These are phyloP conservation scores for Mycena amicta DNA, from an alignment of 768 basidiomycete species.

Conservation along the genomic window DNA sequence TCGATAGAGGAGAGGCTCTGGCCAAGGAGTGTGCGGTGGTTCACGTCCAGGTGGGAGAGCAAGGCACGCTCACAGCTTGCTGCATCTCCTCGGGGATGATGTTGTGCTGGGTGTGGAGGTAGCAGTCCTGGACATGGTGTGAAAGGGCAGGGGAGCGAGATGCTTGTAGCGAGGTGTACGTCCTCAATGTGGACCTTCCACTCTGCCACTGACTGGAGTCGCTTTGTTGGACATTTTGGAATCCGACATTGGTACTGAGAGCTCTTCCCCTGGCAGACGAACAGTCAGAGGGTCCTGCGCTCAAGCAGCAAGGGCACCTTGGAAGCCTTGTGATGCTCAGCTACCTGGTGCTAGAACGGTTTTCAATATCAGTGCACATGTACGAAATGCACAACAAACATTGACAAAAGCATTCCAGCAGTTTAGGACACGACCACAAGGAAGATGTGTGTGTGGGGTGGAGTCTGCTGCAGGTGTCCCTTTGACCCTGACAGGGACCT, in stretches of 20 bases:
- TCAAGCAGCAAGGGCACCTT: not conserved
- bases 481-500: not conserved
- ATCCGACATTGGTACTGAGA: not conserved
- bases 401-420: not conserved
- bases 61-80: not conserved
- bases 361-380: not conserved
- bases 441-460: not conserved
- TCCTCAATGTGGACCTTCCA: not conserved
- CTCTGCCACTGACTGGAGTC: not conserved
- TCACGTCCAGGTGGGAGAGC: not conserved
- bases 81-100: not conserved
- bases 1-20: not conserved
- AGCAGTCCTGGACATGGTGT: not conserved
- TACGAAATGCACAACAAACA: not conserved
- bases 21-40: not conserved
- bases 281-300: too few species aligned
- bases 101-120: not conserved
- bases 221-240: not conserved
- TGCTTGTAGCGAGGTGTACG: not conserved
- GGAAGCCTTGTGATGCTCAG: not conserved
- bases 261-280: not conserved
- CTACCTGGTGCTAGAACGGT: not conserved
- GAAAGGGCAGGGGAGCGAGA: not conserved
- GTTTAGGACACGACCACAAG: not conserved
- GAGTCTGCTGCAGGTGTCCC: not conserved